Evolutionary conservation across 306 rosid genomes (phyloP), one percentile per base, ranked within the genome.

Genomic region (Hippophae rhamnoides): DNA sequence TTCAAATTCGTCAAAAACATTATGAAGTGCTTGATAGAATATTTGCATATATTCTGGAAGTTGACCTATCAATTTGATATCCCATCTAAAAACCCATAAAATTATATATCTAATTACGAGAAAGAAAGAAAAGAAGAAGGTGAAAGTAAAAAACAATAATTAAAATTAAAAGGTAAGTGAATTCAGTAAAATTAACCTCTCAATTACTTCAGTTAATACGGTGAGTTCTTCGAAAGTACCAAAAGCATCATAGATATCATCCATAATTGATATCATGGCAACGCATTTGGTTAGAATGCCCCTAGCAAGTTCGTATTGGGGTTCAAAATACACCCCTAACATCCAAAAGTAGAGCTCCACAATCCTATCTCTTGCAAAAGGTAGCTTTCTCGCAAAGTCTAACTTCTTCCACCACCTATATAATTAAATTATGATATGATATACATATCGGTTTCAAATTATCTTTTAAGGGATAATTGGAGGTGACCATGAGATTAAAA

Each of bases 401-500:
- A 81, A 68, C n/a, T 62, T 73, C 25, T 69, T 74, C 87, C 92
- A 85, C 88, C 88, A 85, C 67, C 82, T 75, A 18, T 18, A 18
- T 18, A 18, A 0, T 18, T 18, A 18, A 18, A 18, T 18, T 0
- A 18, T 18, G 23, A 18, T 18, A 18, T 18, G 23, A 18, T 18
- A 18, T 18, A 18, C 1, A 18, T 18, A 18, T 18, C 1, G 23
- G 23, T 18, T 18, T 18, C 1, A 18, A 18, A 18, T 18, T 18
- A 18, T 18, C 23, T 18, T 18, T 18, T 18, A 18, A 18, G 23
- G 1, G 23, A 18, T 18, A 18, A 18, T 18, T 18, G 0, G 23
- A 18, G 23, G 23, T 18, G 23, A 18, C 1, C 23, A 18, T 18
- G 23, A 18, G 23, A 18, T 18, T 18, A 18, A 18, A 18, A 0